Conservation (phyloP, 2,329 filamentous ascomycete genomes). For the Exophiala calicioides region DNA sequence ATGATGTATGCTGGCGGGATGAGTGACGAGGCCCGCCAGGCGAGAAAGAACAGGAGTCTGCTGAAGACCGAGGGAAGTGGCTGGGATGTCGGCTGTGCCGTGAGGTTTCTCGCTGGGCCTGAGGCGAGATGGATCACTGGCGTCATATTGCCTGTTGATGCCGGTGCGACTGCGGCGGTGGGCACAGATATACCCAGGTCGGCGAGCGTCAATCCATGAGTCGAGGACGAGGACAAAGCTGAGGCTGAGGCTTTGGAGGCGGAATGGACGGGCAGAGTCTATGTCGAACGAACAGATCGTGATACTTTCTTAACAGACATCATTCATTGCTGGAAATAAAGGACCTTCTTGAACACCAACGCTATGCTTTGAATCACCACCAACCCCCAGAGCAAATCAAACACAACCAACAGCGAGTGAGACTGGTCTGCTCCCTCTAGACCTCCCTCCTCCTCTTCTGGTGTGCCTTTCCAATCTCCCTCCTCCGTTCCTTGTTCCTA, state of each 20-base stretch:
- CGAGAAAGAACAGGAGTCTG: slow-evolving; percentile 52
- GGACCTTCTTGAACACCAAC: not conserved
- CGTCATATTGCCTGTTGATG: slow-evolving; percentile 51
- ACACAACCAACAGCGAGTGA: slow-evolving; percentile 33
- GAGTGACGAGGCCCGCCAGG: slow-evolving; percentile 52
- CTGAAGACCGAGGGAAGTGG: slow-evolving; percentile 57
- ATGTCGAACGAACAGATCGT: not conserved
- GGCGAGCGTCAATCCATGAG: slow-evolving; percentile 38
- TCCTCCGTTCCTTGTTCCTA: slow-evolving; percentile 79
- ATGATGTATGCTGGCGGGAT: slow-evolving; percentile 57
- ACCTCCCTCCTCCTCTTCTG: slow-evolving; percentile 59
- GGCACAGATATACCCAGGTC: slow-evolving; percentile 43
- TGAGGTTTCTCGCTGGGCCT: slow-evolving; percentile 54
- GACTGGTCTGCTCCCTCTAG: slow-evolving; percentile 45
- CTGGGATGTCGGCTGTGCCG: slow-evolving; percentile 56
- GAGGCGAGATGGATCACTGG: slow-evolving; percentile 57
- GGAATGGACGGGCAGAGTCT: not conserved
- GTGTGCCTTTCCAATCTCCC: slow-evolving; percentile 68
- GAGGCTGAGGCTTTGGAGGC: too few relatives aligned
- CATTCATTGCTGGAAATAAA: not conserved
- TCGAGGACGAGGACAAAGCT: not conserved
- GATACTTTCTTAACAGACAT: not conserved
- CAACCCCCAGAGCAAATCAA: not conserved
- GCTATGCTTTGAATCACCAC: not conserved
- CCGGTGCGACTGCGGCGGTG: slow-evolving; percentile 48